These are phyloP conservation scores for Leccinum variicolor DNA, from an alignment of 768 basidiomycete species.

Conservation along the genomic window DNA sequence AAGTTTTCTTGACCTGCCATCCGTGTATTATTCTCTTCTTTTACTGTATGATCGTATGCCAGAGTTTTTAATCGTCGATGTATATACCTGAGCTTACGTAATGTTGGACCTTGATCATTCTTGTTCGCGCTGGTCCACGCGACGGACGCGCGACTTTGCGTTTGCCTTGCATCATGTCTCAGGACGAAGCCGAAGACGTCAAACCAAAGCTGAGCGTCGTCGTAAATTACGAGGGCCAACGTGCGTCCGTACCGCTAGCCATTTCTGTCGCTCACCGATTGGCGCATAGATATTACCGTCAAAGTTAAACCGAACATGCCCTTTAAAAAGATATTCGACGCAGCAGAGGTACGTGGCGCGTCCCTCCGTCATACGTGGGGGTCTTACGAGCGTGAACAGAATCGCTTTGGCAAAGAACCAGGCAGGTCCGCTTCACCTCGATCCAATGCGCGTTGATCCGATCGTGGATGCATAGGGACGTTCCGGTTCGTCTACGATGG, in stretches of 20 bases:
- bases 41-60: not conserved
- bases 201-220: conserved; percentile 71
- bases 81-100: conserved; percentile 28
- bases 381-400: conserved; percentile 32
- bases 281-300: conserved; percentile 52
- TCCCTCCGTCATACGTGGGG: not conserved
- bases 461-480: conserved; percentile 41
- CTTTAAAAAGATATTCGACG: conserved; percentile 66
- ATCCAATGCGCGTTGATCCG: not conserved
- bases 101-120: conserved; percentile 1
- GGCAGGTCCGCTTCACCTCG: conserved; percentile 33
- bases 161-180: conserved; percentile 20
- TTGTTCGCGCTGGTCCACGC: conserved; percentile 16
- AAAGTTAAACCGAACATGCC: conserved; percentile 63
- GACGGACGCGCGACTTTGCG: conserved; percentile 4
- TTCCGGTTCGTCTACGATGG: conserved; percentile 63
- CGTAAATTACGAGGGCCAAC: conserved; percentile 51
- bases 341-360: conserved; percentile 51
- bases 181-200: conserved; percentile 44
- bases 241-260: conserved; percentile 32
- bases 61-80: not conserved
- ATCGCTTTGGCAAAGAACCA: conserved; percentile 55
- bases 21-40: not conserved
- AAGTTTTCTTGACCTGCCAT: conserved; percentile 52
- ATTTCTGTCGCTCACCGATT: not conserved